Base-by-base conservation (phyloP, 2,329 filamentous ascomycete genomes). In the Fusarium sp. region DNA sequence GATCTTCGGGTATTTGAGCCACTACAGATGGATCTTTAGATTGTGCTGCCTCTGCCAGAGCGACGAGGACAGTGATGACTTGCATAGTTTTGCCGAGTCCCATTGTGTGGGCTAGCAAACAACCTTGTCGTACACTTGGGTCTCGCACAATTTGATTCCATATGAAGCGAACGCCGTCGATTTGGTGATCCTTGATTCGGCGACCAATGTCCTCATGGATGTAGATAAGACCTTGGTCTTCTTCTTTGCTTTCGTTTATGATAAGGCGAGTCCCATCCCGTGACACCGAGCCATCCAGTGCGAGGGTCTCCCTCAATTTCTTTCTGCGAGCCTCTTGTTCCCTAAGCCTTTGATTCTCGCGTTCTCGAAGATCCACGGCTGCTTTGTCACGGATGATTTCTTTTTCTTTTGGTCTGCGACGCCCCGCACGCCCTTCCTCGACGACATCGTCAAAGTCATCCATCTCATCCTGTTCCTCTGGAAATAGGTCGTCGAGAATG, bases 21-120 rank as follows among this genome's bases (percentile, higher is more conserved):
- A 82, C 82, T 10, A 96, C 83, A 0, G 84, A 80, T 2, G 83
- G 80, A 60, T 95, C 88, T 0, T 80, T 35, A 0, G 93, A 95
- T 25, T 80, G 79, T 8, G 90, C 86, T 6, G 94, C 89, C 74
- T 93, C 88, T 9, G 90, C 86, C 69, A 97, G 88, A 1, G 93
- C 91, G 21, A 93, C 88, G 10, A 98, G 87, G n/a, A 97, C 84
- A 2, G 94, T 93, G 67, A 97, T 94, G 10, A 94, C 89, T 83
- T 97, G 95, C 91, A 97, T 94, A 0, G 95, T 97, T 83, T 97
- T 98, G 21, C 95, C 95, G 5, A 97, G 83, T 3, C 95, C 95
- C 95, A 97, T 97, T 1, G 93, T 94, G 80, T 97, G 95, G 10
- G 95, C 93, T 25, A 97, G 86, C 18, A 97, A 86, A 78, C 94